These are phyloP conservation scores for Naematelia aurantialba DNA, from an alignment of 768 basidiomycete species.

Conservation along the genomic window DNA sequence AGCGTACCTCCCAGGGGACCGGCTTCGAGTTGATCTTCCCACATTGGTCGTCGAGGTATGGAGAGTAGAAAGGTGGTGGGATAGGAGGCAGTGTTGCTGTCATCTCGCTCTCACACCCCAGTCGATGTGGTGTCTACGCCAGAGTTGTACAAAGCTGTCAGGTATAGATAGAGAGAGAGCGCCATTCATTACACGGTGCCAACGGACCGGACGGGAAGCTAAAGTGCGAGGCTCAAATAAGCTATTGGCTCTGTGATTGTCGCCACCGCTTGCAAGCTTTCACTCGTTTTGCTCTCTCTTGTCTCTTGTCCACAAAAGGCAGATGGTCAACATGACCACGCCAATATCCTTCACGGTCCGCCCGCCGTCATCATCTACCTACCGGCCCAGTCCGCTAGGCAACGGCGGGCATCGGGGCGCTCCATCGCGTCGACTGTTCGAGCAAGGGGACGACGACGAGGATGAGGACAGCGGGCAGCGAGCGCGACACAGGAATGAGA, in stretches of 20 bases:
- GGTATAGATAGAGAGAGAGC: too few relatives aligned
- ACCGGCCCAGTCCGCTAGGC: conserved; percentile 45
- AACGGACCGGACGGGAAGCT: too few relatives aligned
- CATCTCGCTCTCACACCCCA: conserved; percentile 14
- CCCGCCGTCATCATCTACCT: conserved; percentile 58
- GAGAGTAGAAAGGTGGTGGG: conserved; percentile 50
- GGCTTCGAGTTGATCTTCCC: conserved; percentile 83
- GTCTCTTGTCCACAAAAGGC: conserved; percentile 1
- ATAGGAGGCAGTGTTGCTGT: conserved; percentile 34
- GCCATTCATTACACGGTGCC: too few relatives aligned
- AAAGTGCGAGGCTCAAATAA: conserved; percentile 10
- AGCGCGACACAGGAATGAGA: conserved; percentile 58
- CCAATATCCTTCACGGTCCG: conserved; percentile 78
- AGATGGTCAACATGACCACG: conserved; percentile 34
- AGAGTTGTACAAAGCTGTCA: not conserved
- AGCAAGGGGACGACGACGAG: conserved; percentile 22
- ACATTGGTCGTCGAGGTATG: conserved; percentile 80
- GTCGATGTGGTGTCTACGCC: not conserved
- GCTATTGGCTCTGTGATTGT: not conserved
- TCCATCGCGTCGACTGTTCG: conserved; percentile 39
- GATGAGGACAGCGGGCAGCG: conserved; percentile 41
- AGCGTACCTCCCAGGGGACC: conserved; percentile 89
- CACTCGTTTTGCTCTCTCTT: conserved; percentile 1
- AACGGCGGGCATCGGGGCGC: conserved; percentile 24
- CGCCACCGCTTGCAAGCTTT: conserved; percentile 13